phyloP scores from a whole-genome alignment of 805 yeast species.

The Hanseniaspora taiwanica region DNA sequence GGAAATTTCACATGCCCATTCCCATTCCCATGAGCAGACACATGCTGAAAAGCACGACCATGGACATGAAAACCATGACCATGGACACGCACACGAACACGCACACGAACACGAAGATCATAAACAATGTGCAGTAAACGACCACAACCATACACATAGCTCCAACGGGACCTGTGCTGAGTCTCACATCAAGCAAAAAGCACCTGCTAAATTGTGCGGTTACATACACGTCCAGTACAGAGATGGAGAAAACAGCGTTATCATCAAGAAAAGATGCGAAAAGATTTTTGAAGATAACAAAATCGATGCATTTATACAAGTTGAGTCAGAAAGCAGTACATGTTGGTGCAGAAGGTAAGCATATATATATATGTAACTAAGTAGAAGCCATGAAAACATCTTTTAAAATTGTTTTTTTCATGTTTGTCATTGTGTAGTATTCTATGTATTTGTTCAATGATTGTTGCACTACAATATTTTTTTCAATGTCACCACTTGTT shows the following conservation, averaged over 20 bases:
- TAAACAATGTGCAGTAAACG: no score
- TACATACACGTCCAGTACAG: slow-evolving; percentile 67
- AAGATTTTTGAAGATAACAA: slow-evolving; percentile 35
- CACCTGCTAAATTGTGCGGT: slow-evolving; percentile 41
- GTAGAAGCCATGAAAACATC: neutral
- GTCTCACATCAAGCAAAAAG: slow-evolving; percentile 20
- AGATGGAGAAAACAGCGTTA: slow-evolving; percentile 50
- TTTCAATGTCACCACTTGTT: slow-evolving; percentile 47
- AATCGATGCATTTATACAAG: slow-evolving; percentile 49
- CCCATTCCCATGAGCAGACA: slow-evolving; percentile 19
- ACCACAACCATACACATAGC: slow-evolving; percentile 19
- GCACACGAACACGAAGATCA: slow-evolving; percentile 8
- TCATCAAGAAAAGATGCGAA: slow-evolving; percentile 47
- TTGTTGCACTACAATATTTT: slow-evolving; percentile 40
- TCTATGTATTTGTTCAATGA: slow-evolving; percentile 45
- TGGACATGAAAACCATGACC: slow-evolving; percentile 8
- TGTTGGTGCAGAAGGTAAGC: slow-evolving; percentile 54
- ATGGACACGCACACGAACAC: slow-evolving; percentile 31
- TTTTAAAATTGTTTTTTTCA: slow-evolving; percentile 11
- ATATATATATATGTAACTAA: neutral
- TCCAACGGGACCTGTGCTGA: slow-evolving; percentile 41
- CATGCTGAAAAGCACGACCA: slow-evolving; percentile 8
- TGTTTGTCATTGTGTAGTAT: slow-evolving; percentile 24
- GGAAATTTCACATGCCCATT: slow-evolving; percentile 12
- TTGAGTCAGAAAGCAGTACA: slow-evolving; percentile 46